A percentile compares a stretch with the other conserved stretches of the same genome.
Conservation (phyloP, 2,329 filamentous ascomycete species). For the Ilyonectria sp. region DNA sequence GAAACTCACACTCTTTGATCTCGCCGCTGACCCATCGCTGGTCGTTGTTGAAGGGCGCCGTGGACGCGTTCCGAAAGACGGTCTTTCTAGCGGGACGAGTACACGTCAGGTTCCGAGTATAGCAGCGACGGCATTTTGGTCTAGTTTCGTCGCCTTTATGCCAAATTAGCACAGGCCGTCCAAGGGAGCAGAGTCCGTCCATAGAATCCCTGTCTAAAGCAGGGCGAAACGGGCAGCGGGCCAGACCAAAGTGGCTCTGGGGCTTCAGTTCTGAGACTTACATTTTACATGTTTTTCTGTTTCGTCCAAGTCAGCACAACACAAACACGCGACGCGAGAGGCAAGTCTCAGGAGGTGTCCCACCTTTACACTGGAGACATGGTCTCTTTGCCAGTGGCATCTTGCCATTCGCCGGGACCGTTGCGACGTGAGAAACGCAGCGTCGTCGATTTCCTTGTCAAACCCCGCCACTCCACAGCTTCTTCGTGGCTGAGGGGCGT, state of each 20-base stretch:
- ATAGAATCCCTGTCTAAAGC: slow-evolving; percentile 15
- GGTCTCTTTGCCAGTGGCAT: slow-evolving; percentile 54
- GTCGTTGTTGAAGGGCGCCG: slow-evolving; percentile 51
- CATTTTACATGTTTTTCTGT: slow-evolving; percentile 56
- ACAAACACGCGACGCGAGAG: no score
- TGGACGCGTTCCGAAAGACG: slow-evolving; percentile 55
- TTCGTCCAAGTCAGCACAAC: slow-evolving; percentile 27
- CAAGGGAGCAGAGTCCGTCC: no score
- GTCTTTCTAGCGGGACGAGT: slow-evolving; percentile 53
- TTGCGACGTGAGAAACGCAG: slow-evolving; percentile 4
- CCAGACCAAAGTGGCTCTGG: neutral
- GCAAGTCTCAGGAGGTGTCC: neutral
- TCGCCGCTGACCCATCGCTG: slow-evolving; percentile 57
- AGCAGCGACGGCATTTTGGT: slow-evolving; percentile 55
- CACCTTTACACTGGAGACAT: slow-evolving; percentile 56
- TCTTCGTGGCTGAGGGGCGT: slow-evolving; percentile 11
- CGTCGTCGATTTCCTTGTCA: slow-evolving; percentile 20
- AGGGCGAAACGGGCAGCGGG: slow-evolving; percentile 9
- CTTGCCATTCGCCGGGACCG: slow-evolving; percentile 12
- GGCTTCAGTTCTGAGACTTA: slow-evolving; percentile 35
- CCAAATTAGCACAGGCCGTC: neutral
- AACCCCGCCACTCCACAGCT: slow-evolving; percentile 30
- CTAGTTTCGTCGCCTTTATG: slow-evolving; percentile 55
- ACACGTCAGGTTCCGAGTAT: slow-evolving; percentile 52
- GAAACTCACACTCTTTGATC: slow-evolving; percentile 52